Evolutionary conservation across 495 filamentous ascomycete species (phyloP).

Genomic region (Aspergillus heteromorphus): DNA sequence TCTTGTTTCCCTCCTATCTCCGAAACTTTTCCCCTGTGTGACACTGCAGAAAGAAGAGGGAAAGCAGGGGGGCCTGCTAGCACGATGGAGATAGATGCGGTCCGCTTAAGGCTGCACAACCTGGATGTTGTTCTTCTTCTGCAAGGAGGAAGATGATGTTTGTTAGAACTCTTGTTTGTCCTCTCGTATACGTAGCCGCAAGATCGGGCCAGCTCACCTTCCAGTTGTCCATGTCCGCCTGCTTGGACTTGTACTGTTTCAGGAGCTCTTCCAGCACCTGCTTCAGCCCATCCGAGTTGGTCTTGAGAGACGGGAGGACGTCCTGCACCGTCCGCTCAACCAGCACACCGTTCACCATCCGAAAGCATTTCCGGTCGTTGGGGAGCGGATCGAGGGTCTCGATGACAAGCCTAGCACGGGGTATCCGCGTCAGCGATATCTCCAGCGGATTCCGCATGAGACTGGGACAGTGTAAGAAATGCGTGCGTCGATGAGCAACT

Average conservation of each 20-base stretch:
- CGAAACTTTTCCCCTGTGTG: conserved; percentile 1
- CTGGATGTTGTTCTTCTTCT: conserved; percentile 99
- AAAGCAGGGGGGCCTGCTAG: conserved; percentile 1
- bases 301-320: conserved; percentile 82
- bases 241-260: conserved; percentile 94
- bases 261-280: conserved; percentile 93
- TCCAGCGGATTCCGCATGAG: too few relatives aligned
- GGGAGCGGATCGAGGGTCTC: conserved; percentile 85
- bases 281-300: conserved; percentile 91
- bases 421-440: conserved; percentile 13
- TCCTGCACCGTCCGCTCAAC: conserved; percentile 91
- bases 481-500: conserved; percentile 23
- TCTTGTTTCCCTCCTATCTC: conserved; percentile 4
- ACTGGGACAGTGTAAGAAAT: too few relatives aligned
- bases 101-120: conserved; percentile 66
- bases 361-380: conserved; percentile 90
- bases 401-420: conserved; percentile 70
- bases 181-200: not conserved
- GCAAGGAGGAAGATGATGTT: conserved; percentile 16
- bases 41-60: conserved; percentile 1
- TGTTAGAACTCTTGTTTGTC: conserved; percentile 11
- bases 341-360: conserved; percentile 95
- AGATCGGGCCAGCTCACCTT: conserved; percentile 59
- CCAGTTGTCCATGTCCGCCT: conserved; percentile 95
- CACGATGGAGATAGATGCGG: not conserved